These are phyloP conservation scores for Epichloe bromicola DNA, from an alignment of 2,329 filamentous ascomycete species.

Conservation along the genomic window DNA sequence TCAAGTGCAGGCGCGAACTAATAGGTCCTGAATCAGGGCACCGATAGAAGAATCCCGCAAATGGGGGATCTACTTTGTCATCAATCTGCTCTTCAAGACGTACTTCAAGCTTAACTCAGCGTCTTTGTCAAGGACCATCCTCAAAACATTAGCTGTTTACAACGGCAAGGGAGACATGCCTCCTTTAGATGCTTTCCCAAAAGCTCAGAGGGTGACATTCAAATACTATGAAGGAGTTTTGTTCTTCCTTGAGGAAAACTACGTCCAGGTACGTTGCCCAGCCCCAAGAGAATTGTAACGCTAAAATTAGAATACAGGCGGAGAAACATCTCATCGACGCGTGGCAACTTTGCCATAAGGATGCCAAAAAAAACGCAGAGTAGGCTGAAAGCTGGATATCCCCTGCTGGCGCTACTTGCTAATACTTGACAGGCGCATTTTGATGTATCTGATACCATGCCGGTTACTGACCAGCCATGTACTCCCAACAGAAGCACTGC, in stretches of 20 bases:
- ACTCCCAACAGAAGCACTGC: conserved; percentile 58
- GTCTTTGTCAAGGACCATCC: conserved; percentile 76
- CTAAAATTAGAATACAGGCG: conserved; percentile 34
- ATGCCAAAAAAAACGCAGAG: conserved; percentile 65
- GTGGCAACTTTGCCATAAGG: conserved; percentile 66
- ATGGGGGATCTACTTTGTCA: conserved; percentile 93
- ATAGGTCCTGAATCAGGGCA: conserved; percentile 37
- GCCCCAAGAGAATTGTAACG: neutral
- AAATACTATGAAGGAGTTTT: conserved; percentile 93
- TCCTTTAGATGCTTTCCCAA: conserved; percentile 64
- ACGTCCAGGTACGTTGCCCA: conserved; percentile 46
- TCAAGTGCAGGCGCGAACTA: neutral
- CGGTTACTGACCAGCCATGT: conserved; percentile 79
- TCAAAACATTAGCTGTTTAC: conserved; percentile 70
- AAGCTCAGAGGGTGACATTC: conserved; percentile 85
- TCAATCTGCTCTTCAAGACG: conserved; percentile 93
- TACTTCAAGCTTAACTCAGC: conserved; percentile 94
- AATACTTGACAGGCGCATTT: conserved; percentile 53
- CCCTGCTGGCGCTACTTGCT: conserved; percentile 5
- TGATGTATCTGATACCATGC: conserved; percentile 90
- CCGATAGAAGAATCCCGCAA: conserved; percentile 82
- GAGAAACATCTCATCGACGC: conserved; percentile 71
- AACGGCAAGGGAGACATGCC: conserved; percentile 65
- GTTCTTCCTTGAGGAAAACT: conserved; percentile 91
- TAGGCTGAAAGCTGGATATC: conserved; percentile 26